Percentiles rank a stretch among this genome's conserved stretches.
phyloP scores from a whole-genome alignment of 371 early-diverging fungal genomes.

The Mucor mucedo region DNA sequence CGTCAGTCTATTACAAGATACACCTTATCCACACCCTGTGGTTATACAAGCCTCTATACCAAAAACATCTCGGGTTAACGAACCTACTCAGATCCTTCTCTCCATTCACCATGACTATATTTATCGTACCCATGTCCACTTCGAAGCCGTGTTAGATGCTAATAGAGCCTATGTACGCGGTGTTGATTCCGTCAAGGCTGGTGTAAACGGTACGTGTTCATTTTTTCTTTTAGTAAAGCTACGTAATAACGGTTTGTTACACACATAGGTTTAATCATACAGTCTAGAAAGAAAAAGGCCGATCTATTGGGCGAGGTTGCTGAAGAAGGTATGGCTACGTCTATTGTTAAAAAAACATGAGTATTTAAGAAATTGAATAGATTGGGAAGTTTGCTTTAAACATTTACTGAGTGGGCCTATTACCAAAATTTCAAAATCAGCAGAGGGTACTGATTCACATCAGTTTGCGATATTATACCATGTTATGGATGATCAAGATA shows the following conservation, averaged over 20 bases:
- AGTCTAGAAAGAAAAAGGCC: conserved; percentile 19
- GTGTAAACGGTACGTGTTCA: conserved; percentile 20
- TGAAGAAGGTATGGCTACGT: conserved; percentile 15
- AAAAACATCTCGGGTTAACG: conserved; percentile 14
- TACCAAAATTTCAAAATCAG: conserved; percentile 17
- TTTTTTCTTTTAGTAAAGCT: not conserved
- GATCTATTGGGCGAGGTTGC: conserved; percentile 10
- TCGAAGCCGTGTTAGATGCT: conserved; percentile 17
- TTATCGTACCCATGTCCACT: conserved; percentile 45
- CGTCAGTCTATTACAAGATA: conserved; percentile 45
- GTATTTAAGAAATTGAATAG: conserved; percentile 2
- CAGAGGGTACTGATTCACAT: conserved; percentile 14
- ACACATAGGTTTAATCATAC: conserved; percentile 22
- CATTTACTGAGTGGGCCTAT: conserved; percentile 44
- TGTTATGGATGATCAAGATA: conserved; percentile 35
- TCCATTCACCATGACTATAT: conserved; percentile 30
- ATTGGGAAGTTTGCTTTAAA: conserved; percentile 35
- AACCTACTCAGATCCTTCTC: conserved; percentile 31
- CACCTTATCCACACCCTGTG: conserved; percentile 48
- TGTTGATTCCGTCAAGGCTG: conserved; percentile 21
- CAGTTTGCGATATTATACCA: conserved; percentile 46
- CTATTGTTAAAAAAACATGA: not conserved
- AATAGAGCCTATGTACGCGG: conserved; percentile 24
- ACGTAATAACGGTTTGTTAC: not conserved
- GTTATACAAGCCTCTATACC: conserved; percentile 21